Evolutionary conservation across 139 green algal genomes (phyloP).

Genomic region (Marvania coccoides): DNA sequence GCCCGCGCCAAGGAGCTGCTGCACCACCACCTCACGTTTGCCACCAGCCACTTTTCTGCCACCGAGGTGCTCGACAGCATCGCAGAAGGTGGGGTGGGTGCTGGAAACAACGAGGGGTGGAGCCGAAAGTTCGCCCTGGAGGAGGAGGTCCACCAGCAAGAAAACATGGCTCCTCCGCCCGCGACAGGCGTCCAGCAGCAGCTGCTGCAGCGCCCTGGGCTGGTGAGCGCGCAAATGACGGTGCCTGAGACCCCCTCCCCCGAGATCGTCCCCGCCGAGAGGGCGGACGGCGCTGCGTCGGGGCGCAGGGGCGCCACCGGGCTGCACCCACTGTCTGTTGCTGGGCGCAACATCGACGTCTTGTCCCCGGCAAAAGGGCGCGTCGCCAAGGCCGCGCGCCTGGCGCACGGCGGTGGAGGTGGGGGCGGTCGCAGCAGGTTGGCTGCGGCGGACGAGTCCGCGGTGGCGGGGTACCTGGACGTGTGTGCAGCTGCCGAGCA

Average conservation of each 20-base stretch:
- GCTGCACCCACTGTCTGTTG: too few species aligned
- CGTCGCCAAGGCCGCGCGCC: slow-evolving; percentile 34
- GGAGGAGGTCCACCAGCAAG: too few species aligned
- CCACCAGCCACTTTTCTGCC: slow-evolving; percentile 48
- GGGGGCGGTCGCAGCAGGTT: not conserved
- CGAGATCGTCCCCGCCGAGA: slow-evolving; percentile 18
- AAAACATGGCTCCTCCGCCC: too few species aligned
- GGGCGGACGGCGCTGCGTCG: slow-evolving; percentile 1
- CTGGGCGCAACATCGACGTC: slow-evolving; percentile 43
- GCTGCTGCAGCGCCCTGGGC: too few species aligned
- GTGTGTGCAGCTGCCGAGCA: slow-evolving; percentile 36
- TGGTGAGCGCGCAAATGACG: too few species aligned
- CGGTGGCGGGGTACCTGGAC: slow-evolving; percentile 19
- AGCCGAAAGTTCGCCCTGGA: too few species aligned
- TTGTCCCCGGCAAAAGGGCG: slow-evolving; percentile 49
- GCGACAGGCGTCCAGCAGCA: too few species aligned
- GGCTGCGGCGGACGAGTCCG: not conserved
- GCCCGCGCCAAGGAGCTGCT: slow-evolving; percentile 49
- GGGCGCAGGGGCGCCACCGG: not conserved
- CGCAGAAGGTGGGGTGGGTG: not conserved
- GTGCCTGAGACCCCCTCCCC: slow-evolving; percentile 78
- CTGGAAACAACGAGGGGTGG: too few species aligned
- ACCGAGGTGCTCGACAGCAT: not conserved
- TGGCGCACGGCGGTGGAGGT: not conserved
- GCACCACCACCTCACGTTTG: slow-evolving; percentile 66